These are phyloP conservation scores for Globisporangium recalcitrans DNA, from an alignment of 352 stramenopile species.

Conservation along the genomic window DNA sequence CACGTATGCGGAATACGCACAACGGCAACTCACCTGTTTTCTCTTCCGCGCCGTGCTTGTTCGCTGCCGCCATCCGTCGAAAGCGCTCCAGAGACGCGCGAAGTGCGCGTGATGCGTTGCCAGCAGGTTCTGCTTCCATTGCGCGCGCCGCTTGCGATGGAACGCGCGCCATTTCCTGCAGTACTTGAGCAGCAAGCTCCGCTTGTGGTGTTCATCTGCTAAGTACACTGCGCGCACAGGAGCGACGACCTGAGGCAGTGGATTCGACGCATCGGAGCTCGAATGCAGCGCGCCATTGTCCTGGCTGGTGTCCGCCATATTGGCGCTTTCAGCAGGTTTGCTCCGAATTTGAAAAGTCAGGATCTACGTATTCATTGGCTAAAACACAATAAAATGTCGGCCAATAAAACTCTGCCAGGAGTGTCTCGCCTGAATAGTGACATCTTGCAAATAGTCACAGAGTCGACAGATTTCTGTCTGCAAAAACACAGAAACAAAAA, in stretches of 20 bases:
- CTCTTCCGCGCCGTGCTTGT: not conserved
- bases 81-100: conserved; percentile 12
- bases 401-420: no score
- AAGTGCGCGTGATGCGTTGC: conserved; percentile 14
- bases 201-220: not conserved
- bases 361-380: not conserved
- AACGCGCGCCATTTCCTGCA: not conserved
- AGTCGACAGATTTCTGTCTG: not conserved
- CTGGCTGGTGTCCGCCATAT: not conserved
- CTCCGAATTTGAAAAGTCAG: not conserved
- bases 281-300: not conserved
- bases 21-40: conserved; percentile 5
- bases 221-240: not conserved
- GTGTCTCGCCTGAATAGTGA: conserved; percentile 1
- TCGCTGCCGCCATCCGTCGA: conserved; percentile 3
- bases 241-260: not conserved
- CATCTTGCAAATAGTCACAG: not conserved
- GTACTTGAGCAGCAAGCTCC: not conserved
- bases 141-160: not conserved
- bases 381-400: no score
- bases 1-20: not conserved
- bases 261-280: not conserved
- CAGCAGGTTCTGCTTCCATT: conserved; percentile 14
- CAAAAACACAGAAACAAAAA: no score
- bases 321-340: not conserved